Evolutionary conservation across 2,329 filamentous ascomycete genomes (phyloP).

Genomic region (Didymella sp.): DNA sequence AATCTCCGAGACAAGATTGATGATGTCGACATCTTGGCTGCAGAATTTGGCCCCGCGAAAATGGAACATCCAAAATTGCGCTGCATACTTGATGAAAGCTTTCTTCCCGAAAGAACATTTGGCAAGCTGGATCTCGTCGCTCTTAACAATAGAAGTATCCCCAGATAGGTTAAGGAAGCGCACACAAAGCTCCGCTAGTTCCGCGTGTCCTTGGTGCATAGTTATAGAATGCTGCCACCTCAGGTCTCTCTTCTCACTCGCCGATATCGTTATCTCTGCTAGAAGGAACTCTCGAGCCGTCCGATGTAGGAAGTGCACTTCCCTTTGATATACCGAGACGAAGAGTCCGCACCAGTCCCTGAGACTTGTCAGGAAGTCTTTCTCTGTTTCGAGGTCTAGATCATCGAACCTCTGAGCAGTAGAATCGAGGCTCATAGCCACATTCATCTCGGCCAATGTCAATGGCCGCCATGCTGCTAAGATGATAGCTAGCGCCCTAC

Average conservation of each 20-base stretch:
- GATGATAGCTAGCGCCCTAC: too few relatives aligned
- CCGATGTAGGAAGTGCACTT: not conserved
- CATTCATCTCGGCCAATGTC: too few relatives aligned
- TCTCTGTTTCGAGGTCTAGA: too few relatives aligned
- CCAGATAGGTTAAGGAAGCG: not conserved
- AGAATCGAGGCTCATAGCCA: too few relatives aligned
- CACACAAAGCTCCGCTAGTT: not conserved
- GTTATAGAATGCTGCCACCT: not conserved
- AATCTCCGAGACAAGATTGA: not conserved
- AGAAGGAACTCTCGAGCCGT: not conserved
- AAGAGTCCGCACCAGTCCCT: not conserved
- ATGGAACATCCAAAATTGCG: not conserved
- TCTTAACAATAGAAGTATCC: not conserved
- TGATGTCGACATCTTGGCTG: not conserved
- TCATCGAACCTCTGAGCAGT: too few relatives aligned
- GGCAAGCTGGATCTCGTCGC: not conserved
- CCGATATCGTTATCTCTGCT: not conserved
- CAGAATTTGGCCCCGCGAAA: not conserved
- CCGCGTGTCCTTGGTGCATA: not conserved
- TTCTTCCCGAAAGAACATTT: not conserved
- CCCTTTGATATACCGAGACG: not conserved
- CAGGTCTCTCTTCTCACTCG: not conserved
- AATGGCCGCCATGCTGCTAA: too few relatives aligned
- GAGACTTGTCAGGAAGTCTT: not conserved
- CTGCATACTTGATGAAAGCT: not conserved